These are phyloP conservation scores for Epicoccum sorghinum DNA, from an alignment of 2,329 filamentous ascomycete genomes.

Conservation along the genomic window DNA sequence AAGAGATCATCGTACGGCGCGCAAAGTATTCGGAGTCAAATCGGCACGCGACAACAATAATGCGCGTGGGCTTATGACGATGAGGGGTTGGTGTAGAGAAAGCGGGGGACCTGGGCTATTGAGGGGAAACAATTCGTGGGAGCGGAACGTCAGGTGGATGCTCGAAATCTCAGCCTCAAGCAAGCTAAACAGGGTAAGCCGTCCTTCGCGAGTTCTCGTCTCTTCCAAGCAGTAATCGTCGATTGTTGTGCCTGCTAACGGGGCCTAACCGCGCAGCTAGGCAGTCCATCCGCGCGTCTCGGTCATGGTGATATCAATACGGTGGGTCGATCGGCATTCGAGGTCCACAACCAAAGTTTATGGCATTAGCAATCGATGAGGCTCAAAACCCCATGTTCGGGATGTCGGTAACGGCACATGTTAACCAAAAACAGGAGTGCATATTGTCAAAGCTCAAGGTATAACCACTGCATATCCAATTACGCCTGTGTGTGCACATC, in stretches of 20 bases:
- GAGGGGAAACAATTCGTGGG: constrained; percentile 20
- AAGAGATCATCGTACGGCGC: constrained; percentile 24
- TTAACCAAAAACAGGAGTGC: neutral
- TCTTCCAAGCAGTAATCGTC: constrained; percentile 15
- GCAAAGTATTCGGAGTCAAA: constrained; percentile 27
- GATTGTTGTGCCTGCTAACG: constrained; percentile 13
- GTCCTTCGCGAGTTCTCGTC: constrained; percentile 17
- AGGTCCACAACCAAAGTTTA: constrained; percentile 21
- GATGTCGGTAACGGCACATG: constrained; percentile 11
- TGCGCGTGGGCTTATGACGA: constrained; percentile 33
- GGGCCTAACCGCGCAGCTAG: constrained; percentile 17
- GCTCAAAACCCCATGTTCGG: constrained; percentile 15
- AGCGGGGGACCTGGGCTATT: constrained; percentile 26
- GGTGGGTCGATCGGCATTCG: constrained; percentile 27
- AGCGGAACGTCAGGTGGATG: constrained; percentile 29
- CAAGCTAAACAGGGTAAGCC: constrained; percentile 24
- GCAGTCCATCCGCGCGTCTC: constrained; percentile 27
- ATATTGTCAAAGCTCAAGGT: constrained; percentile 9
- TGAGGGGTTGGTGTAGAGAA: constrained; percentile 33
- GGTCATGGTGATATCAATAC: constrained; percentile 33
- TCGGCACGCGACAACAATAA: constrained; percentile 31
- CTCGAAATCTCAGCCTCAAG: constrained; percentile 33
- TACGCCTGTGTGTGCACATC: neutral
- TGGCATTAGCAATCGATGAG: constrained; percentile 19
- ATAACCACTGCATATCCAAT: constrained; percentile 3